A percentile compares a stretch with the other conserved stretches of the same genome.
phyloP scores from a whole-genome alignment of 306 rosid species.

The Vigna trinervia region DNA sequence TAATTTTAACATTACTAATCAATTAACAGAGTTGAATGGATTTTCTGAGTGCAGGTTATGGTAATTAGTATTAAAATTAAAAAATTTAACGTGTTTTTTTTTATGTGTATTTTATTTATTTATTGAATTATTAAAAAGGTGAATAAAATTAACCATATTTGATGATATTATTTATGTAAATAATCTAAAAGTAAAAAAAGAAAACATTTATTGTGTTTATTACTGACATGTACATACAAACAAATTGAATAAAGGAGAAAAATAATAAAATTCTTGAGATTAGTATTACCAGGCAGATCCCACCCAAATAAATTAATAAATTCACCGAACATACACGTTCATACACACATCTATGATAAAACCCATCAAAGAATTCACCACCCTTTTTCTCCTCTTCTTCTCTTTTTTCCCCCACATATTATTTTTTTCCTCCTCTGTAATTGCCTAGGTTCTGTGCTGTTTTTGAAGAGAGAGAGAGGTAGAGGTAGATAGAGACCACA shows the following conservation, averaged over 20 bases:
- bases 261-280: constrained; percentile 56
- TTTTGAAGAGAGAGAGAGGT: background rate
- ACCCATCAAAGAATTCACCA: constrained; percentile 80
- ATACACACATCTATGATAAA: constrained; percentile 52
- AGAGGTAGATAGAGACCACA: constrained; percentile 18
- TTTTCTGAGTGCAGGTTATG: background rate
- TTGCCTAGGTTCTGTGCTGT: constrained; percentile 51
- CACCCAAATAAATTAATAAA: constrained; percentile 75
- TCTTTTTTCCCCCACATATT: constrained; percentile 16
- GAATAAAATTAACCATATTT: background rate
- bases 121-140: background rate
- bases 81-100: too few species aligned
- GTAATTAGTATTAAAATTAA: too few species aligned
- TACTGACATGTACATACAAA: background rate
- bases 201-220: constrained; percentile 20
- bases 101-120: background rate
- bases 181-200: background rate
- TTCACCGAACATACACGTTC: constrained; percentile 64
- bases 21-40: background rate
- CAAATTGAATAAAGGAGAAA: background rate
- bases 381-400: constrained; percentile 39
- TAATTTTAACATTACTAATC: background rate
- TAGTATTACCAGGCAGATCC: constrained; percentile 73
- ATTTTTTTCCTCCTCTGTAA: constrained; percentile 54
- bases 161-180: background rate